These are phyloP conservation scores for Oryza meridionalis DNA, from an alignment of 176 grass and related monocot genomes.

Conservation along the genomic window DNA sequence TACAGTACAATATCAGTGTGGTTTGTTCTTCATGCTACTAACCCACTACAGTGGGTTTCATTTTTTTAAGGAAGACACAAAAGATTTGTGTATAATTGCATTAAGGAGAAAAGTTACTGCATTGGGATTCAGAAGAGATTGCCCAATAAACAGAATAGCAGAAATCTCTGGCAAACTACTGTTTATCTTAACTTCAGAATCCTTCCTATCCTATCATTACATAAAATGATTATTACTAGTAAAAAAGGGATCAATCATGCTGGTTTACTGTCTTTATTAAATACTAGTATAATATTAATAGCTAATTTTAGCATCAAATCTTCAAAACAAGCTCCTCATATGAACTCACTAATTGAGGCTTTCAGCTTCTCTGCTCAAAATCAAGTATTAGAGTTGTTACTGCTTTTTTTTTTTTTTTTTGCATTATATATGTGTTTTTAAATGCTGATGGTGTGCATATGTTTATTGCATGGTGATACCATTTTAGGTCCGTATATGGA, in stretches of 20 bases:
- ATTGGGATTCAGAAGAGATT: background rate
- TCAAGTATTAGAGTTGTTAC: background rate
- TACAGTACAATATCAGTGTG: background rate
- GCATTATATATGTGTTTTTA: background rate
- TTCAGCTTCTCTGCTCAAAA: constrained; percentile 12
- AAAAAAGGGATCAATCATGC: background rate
- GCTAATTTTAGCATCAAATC: background rate
- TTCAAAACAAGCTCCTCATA: constrained; percentile 3
- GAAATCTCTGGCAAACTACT: constrained; percentile 16
- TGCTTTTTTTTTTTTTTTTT: background rate
- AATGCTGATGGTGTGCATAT: background rate
- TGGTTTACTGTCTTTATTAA: constrained; percentile 2
- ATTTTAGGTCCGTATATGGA: background rate
- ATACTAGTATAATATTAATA: background rate
- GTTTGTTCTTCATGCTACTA: constrained; percentile 22
- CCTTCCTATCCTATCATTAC: constrained; percentile 16
- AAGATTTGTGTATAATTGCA: no score
- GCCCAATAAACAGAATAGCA: constrained; percentile 10
- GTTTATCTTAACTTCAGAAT: background rate
- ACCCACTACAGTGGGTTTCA: background rate
- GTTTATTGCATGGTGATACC: background rate
- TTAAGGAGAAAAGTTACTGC: no score
- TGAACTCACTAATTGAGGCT: background rate
- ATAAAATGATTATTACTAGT: background rate
- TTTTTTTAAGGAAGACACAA: no score